Base-by-base conservation (phyloP, 306 rosid species). In the Malus domestica region DNA sequence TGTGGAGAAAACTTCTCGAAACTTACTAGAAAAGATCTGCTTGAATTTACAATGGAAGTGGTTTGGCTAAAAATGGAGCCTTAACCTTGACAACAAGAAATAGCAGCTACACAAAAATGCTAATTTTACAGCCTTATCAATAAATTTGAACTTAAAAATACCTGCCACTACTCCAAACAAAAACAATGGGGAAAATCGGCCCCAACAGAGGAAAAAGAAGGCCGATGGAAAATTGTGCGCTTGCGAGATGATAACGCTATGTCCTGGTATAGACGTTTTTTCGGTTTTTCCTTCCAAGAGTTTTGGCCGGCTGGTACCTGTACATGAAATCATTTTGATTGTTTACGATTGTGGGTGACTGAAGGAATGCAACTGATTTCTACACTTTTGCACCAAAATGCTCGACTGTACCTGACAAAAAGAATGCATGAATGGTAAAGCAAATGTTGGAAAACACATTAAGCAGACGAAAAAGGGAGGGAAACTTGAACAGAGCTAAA, bases 331-430 rank as follows among this genome's bases (percentile, higher is more conserved):
- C 67, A 12, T 67, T 75, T 46, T 62, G 76, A 55, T 42, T 79
- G 46, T 67, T 81, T 80, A 71, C 51, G 71, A 30, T 15, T 69
- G 59, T 70, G 9, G 40, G 80, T 51, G 67, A 44, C 65, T 70
- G 78, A 76, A 55, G 77, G 69, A 63, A 68, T 22, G 22, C 65
- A 66, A 33, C 42, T 75, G 49, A 73, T 63, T 70, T 68, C 38
- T 18, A 55, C 69, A 55, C 75, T 46, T 46, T 70, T 66, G 66
- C 74, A 52, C 78, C 19, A 11, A 9, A 42, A 30, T 42, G 70
- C 35, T 59, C 59, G 40, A 16, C 63, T 8, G 20, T 59, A 70
- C 65, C 89, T 87, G 89, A 58, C 23, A 72, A 60, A 80, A n/a
- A 58, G 49, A 57, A 60, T 76, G 27, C 29, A 46, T 29, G 71